Conservation (phyloP, 345 rosid species). For the Eucalyptus pauciflora region DNA sequence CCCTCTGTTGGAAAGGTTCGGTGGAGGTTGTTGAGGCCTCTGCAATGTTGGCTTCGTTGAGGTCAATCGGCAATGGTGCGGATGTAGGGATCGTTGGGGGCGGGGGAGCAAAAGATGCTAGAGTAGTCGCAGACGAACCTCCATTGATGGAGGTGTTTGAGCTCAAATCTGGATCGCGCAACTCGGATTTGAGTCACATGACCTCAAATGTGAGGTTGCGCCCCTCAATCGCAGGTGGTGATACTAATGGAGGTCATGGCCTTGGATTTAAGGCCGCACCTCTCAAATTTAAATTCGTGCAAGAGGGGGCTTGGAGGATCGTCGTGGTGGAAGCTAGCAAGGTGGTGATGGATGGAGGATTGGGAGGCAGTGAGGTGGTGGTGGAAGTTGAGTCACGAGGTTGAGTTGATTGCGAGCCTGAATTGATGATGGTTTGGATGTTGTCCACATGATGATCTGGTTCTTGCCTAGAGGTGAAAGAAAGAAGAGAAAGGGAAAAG, state of each 20-base stretch:
- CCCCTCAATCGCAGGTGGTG: neutral
- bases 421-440: neutral
- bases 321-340: neutral
- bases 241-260: neutral
- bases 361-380: neutral
- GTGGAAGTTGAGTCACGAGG: neutral
- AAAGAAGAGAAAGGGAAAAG: no score
- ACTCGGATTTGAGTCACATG: neutral
- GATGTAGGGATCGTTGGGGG: neutral
- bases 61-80: neutral
- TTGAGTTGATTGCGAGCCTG: neutral
- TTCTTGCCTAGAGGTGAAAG: neutral
- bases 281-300: neutral
- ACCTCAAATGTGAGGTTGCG: neutral
- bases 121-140: neutral
- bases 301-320: neutral
- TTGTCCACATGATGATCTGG: neutral
- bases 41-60: neutral
- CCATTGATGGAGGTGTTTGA: neutral
- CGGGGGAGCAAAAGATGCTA: neutral
- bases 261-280: neutral
- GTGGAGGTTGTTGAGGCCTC: neutral
- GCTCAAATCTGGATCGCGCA: no score
- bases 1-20: neutral
- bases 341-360: neutral